Percentiles rank a stretch among this genome's conserved stretches.
phyloP scores from a whole-genome alignment of 306 rosid genomes.

The Medicago lupulina region DNA sequence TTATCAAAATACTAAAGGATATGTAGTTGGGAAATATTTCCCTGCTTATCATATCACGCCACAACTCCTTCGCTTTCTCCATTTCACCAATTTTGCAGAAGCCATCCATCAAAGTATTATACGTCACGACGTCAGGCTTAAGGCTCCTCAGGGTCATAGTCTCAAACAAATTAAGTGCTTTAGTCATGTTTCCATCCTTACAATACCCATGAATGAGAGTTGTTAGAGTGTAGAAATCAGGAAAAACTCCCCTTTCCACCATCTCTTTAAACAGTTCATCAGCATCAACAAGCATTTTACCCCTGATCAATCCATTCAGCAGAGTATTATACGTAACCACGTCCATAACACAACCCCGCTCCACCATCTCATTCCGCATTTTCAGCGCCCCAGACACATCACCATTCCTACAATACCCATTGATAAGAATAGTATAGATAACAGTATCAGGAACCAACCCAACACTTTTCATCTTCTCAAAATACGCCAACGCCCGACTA shows the following conservation, averaged over 20 bases:
- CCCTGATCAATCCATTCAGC: slow-evolving; percentile 82
- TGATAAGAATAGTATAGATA: slow-evolving; percentile 82
- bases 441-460: slow-evolving; percentile 87
- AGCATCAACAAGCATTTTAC: slow-evolving; percentile 76
- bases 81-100: slow-evolving; percentile 86
- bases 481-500: slow-evolving; percentile 63
- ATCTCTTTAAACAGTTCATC: slow-evolving; percentile 76
- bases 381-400: slow-evolving; percentile 69
- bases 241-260: slow-evolving; percentile 84
- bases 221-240: slow-evolving; percentile 84
- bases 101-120: slow-evolving; percentile 84
- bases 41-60: slow-evolving; percentile 72
- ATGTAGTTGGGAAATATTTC: slow-evolving; percentile 63
- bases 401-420: slow-evolving; percentile 78
- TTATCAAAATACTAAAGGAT: slow-evolving; percentile 75
- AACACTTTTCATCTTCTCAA: slow-evolving; percentile 60
- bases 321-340: slow-evolving; percentile 77
- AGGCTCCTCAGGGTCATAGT: slow-evolving; percentile 65
- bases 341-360: slow-evolving; percentile 74
- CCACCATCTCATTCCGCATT: slow-evolving; percentile 77
- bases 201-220: slow-evolving; percentile 89
- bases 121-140: slow-evolving; percentile 83
- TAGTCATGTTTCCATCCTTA: slow-evolving; percentile 73
- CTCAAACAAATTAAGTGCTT: slow-evolving; percentile 65
- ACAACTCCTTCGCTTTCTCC: slow-evolving; percentile 76